Percentiles rank a stretch among this genome's conserved stretches.
Conservation (phyloP, 176 grass and related monocot species). For the Oryza glumipatula region DNA sequence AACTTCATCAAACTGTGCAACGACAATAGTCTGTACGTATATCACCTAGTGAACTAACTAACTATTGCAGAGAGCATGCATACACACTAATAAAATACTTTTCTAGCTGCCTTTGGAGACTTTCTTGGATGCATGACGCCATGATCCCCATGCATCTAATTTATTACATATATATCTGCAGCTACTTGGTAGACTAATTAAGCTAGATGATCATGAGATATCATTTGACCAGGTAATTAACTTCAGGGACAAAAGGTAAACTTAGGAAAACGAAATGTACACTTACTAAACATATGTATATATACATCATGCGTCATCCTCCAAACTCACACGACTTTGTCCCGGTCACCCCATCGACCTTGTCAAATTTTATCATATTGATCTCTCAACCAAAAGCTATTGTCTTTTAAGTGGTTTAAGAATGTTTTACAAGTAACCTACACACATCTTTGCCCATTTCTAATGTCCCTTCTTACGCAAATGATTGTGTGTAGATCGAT, state of each 20-base stretch:
- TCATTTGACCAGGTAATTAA: conserved; percentile 10
- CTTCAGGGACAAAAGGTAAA: not conserved
- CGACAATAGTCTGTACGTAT: not conserved
- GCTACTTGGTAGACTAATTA: not conserved
- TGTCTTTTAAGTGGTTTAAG: not conserved
- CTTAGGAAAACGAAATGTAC: not conserved
- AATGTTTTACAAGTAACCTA: conserved; percentile 12
- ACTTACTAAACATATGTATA: not conserved
- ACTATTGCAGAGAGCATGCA: not conserved
- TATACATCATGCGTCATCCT: not conserved
- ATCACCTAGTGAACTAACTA: not conserved
- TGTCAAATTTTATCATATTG: not conserved
- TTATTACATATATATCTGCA: not conserved
- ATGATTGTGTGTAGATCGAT: not conserved
- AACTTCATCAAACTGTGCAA: not conserved
- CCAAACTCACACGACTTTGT: conserved; percentile 28
- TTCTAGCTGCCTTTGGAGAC: not conserved
- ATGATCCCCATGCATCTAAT: not conserved
- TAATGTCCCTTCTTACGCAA: not conserved
- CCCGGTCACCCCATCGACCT: conserved; percentile 13
- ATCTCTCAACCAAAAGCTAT: not conserved
- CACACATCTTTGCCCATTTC: not conserved
- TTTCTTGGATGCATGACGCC: not conserved
- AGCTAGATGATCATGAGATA: not conserved
- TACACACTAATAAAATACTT: not conserved